Conservation (phyloP, 768 basidiomycete species). For the Suillus bovinus region DNA sequence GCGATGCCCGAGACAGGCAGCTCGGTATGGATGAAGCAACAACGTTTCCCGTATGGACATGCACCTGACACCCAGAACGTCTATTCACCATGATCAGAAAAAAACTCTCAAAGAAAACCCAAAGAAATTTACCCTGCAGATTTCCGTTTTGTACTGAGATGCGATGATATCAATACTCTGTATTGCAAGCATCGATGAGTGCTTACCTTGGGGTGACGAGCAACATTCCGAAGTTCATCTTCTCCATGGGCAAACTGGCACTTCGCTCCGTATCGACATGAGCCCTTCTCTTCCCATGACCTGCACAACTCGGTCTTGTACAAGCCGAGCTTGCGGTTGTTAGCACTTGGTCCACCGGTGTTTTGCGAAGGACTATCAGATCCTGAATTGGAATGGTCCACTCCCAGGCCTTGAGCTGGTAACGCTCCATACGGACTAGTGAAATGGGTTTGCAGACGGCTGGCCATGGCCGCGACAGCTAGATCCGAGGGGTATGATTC, state of each 20-base stretch:
- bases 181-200: background rate
- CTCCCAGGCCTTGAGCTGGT: slow-evolving; percentile 43
- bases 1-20: slow-evolving; percentile 64
- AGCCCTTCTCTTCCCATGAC: slow-evolving; percentile 91
- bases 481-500: slow-evolving; percentile 59
- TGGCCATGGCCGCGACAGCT: slow-evolving; percentile 56
- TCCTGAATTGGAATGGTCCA: slow-evolving; percentile 40
- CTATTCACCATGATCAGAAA: slow-evolving; percentile 36
- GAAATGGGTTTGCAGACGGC: slow-evolving; percentile 57
- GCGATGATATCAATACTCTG: slow-evolving; percentile 13
- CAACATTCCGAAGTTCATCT: slow-evolving; percentile 81
- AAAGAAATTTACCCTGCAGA: slow-evolving; percentile 68
- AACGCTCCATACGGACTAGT: slow-evolving; percentile 54
- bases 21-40: slow-evolving; percentile 93
- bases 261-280: slow-evolving; percentile 83
- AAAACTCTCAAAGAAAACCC: background rate
- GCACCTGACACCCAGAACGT: slow-evolving; percentile 95
- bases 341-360: slow-evolving; percentile 77
- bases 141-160: slow-evolving; percentile 86
- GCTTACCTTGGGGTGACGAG: slow-evolving; percentile 84
- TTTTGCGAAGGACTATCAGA: slow-evolving; percentile 21
- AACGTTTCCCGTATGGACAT: slow-evolving; percentile 89
- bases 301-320: slow-evolving; percentile 91
- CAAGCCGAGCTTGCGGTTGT: slow-evolving; percentile 86
- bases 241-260: slow-evolving; percentile 95